Conservation (phyloP, 495 filamentous ascomycete genomes). For the Daldinia loculata region DNA sequence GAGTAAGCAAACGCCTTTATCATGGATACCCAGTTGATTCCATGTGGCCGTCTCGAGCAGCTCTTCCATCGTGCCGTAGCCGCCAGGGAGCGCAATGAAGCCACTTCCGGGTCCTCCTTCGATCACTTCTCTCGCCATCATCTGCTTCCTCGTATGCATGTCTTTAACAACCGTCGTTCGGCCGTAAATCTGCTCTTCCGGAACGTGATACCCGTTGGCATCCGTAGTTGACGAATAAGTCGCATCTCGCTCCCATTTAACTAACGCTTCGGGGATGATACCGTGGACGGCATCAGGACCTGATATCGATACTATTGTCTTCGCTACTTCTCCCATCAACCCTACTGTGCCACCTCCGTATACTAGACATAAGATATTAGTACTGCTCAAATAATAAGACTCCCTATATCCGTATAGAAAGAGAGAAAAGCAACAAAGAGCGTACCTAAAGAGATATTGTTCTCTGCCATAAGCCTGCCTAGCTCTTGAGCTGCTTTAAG, state of each 20-base stretch:
- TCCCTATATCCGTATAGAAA: not conserved
- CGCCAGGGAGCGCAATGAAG: conserved; percentile 89
- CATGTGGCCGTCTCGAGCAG: conserved; percentile 96
- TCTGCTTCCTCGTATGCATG: conserved; percentile 92
- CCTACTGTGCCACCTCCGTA: conserved; percentile 96
- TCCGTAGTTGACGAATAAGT: conserved; percentile 51
- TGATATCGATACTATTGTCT: conserved; percentile 83
- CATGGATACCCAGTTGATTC: conserved; percentile 97
- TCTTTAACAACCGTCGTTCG: conserved; percentile 86
- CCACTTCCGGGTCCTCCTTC: conserved; percentile 82
- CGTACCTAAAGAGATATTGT: conserved; percentile 73
- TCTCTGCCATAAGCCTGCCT: conserved; percentile 73
- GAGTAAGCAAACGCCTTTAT: conserved; percentile 76
- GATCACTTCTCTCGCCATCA: conserved; percentile 90
- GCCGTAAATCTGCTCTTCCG: conserved; percentile 77
- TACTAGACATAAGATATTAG: conserved; percentile 55
- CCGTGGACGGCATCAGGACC: conserved; percentile 89
- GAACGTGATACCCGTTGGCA: conserved; percentile 52
- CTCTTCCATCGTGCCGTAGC: conserved; percentile 96
- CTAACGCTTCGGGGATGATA: conserved; percentile 85
- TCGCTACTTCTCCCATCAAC: conserved; percentile 92
- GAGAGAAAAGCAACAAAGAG: not conserved
- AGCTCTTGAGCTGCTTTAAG: conserved; percentile 80
- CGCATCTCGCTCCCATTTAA: conserved; percentile 77
- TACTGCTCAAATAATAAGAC: not conserved